A percentile compares a stretch with the other conserved stretches of the same genome.
Conservation (phyloP, 164 flowering plant genomes). For the Tetracentron sinense region DNA sequence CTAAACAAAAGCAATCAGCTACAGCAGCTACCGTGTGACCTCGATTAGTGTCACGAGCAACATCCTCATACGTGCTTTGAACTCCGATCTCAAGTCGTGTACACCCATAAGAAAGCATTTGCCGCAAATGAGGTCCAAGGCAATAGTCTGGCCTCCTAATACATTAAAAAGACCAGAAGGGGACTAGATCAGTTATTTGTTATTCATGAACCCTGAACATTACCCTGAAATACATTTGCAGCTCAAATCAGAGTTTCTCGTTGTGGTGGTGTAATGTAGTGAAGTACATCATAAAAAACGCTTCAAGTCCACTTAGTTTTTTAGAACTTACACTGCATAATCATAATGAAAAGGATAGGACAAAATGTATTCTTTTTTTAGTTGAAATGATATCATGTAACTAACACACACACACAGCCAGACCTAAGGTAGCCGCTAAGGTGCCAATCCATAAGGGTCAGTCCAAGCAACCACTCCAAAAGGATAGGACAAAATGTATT, state of each 20-base stretch:
- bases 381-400: no score
- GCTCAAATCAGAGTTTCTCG: no score
- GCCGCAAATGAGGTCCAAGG: conserved; percentile 94
- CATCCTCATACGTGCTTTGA: conserved; percentile 99
- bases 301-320: neutral
- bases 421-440: no score
- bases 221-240: neutral
- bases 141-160: conserved; percentile 98
- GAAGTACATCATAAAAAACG: neutral
- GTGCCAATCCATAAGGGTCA: no score
- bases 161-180: conserved; percentile 10
- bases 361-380: no score
- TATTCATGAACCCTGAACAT: neutral
- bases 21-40: conserved; percentile 99
- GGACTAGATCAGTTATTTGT: neutral
- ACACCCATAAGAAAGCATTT: conserved; percentile 97
- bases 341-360: neutral
- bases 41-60: conserved; percentile 96
- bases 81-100: conserved; percentile 98
- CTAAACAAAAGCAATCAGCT: conserved; percentile 97
- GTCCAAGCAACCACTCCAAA: no score
- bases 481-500: no score
- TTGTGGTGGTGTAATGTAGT: neutral
- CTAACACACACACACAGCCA: no score
- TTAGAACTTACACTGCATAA: neutral